phyloP scores from a whole-genome alignment of 1,284 basidiomycete species.

The Ceratobasidium sp. region DNA sequence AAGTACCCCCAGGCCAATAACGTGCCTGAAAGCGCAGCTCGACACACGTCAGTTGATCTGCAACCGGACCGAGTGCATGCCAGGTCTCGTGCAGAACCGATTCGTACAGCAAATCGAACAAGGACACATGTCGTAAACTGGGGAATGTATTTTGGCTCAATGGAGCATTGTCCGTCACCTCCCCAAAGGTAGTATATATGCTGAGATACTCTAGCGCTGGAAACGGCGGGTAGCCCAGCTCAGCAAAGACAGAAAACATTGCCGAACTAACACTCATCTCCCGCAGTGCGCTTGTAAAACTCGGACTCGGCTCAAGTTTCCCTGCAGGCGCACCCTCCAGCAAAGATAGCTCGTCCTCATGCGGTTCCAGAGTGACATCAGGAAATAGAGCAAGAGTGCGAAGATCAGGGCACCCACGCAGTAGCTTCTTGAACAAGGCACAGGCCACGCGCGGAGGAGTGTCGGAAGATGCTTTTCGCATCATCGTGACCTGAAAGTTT shows the following conservation, averaged over 20 bases:
- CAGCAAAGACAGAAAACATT: neutral
- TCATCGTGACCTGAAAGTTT: neutral
- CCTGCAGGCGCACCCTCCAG: neutral
- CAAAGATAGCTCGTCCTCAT: neutral
- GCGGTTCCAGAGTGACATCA: neutral
- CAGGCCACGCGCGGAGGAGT: neutral
- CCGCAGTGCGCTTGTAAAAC: neutral
- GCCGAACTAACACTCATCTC: neutral
- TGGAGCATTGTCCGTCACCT: neutral
- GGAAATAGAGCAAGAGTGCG: neutral
- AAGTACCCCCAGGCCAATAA: neutral
- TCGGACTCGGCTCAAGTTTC: no score
- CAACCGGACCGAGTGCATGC: neutral
- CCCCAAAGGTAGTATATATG: neutral
- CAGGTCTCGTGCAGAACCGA: neutral
- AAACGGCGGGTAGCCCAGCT: neutral
- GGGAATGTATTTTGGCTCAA: neutral
- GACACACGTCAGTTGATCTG: neutral
- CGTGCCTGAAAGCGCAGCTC: neutral
- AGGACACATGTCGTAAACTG: neutral
- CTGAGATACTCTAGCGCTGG: neutral
- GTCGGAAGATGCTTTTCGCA: neutral
- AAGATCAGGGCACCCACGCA: neutral
- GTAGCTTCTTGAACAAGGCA: neutral
- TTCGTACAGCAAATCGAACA: neutral